phyloP scores from a whole-genome alignment of 108 stramenopile genomes.

The Skeletonema grethae region DNA sequence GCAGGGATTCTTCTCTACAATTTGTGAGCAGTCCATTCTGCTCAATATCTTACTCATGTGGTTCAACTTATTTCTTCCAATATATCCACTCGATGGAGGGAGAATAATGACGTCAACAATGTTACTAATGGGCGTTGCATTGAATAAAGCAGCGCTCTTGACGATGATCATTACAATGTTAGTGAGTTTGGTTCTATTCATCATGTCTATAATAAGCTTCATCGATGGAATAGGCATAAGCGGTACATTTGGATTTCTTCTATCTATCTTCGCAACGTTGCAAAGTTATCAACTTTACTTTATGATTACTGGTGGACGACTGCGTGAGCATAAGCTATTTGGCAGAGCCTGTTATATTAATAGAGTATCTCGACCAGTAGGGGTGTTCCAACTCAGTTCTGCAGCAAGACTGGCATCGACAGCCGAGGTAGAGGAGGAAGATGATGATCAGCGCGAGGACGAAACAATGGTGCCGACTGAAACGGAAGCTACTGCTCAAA shows the following conservation, averaged over 20 bases:
- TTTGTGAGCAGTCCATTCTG: constrained; percentile 13
- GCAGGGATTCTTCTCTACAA: constrained; percentile 17
- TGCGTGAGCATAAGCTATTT: constrained; percentile 13
- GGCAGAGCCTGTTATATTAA: constrained; percentile 18
- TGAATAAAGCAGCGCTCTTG: constrained; percentile 19
- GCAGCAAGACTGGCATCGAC: not conserved
- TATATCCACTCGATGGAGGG: constrained; percentile 23
- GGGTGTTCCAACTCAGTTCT: constrained; percentile 1
- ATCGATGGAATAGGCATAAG: constrained; percentile 16
- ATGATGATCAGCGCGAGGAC: not conserved
- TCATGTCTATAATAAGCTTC: constrained; percentile 15
- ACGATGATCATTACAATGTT: constrained; percentile 8
- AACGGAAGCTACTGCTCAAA: not conserved
- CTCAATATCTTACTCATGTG: constrained; percentile 23
- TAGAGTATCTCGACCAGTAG: not conserved
- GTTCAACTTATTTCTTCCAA: constrained; percentile 21
- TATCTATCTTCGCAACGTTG: constrained; percentile 1
- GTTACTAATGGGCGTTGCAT: constrained; percentile 17
- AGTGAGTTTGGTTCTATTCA: constrained; percentile 1
- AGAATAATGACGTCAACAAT: constrained; percentile 22
- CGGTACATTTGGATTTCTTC: constrained; percentile 7
- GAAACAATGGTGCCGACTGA: not conserved
- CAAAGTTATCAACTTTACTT: constrained; percentile 7
- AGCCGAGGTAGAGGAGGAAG: not conserved
- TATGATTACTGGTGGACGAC: constrained; percentile 11